A percentile compares a stretch with the other conserved stretches of the same genome.
Conservation (phyloP, 2,329 filamentous ascomycete species). For the Mollisiaceae sp. region DNA sequence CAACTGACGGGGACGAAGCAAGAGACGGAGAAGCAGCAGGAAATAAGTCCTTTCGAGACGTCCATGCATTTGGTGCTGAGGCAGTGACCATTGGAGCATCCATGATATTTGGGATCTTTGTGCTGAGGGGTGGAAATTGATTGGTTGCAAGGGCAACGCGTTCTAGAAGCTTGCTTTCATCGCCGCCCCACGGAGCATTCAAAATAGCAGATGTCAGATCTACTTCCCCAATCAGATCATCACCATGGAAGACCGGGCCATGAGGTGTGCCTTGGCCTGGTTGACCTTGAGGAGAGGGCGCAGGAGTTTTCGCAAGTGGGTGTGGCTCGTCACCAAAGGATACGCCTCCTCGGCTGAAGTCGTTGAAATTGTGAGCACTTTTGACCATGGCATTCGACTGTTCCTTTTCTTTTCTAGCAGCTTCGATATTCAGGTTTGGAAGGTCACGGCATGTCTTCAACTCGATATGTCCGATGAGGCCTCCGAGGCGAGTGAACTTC, state of each 20-base stretch:
- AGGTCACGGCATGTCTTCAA: conserved; percentile 15
- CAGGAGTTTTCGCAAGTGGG: background rate
- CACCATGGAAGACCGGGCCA: background rate
- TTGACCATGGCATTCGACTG: conserved; percentile 3
- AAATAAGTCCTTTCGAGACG: conserved; percentile 11
- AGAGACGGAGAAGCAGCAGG: conserved; percentile 15
- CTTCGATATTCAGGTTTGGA: background rate
- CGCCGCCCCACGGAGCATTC: conserved; percentile 5
- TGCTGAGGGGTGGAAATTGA: background rate
- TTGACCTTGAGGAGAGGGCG: background rate
- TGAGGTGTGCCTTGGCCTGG: background rate
- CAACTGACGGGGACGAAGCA: conserved; percentile 9
- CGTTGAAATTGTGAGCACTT: conserved; percentile 9
- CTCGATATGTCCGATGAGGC: conserved; percentile 30
- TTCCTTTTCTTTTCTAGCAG: conserved; percentile 10
- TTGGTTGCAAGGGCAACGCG: background rate
- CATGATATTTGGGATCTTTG: background rate
- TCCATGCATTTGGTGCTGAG: background rate
- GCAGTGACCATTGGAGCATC: background rate
- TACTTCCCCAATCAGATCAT: conserved; percentile 1
- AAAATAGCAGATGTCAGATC: background rate
- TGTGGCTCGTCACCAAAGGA: conserved; percentile 1
- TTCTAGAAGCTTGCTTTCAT: background rate
- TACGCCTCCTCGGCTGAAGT: conserved; percentile 17
- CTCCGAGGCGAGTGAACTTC: conserved; percentile 29